phyloP scores from a whole-genome alignment of 1,284 basidiomycete genomes.

The Ustilago vetiveriae region DNA sequence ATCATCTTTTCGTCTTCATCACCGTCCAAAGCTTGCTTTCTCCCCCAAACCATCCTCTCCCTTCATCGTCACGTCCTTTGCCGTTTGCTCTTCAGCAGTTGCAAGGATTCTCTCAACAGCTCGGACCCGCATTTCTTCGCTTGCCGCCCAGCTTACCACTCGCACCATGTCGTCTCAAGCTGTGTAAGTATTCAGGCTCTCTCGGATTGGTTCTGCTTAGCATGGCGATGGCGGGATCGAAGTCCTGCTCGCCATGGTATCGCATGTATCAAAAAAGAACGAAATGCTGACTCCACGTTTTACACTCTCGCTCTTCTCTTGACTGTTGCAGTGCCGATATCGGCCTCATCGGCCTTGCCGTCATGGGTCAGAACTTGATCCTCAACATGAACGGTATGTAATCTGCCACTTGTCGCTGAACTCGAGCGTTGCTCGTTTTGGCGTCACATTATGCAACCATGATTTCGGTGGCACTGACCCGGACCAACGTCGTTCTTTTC shows the following conservation, averaged over 20 bases:
- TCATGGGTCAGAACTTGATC: slow-evolving; percentile 67
- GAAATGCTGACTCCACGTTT: slow-evolving; percentile 1
- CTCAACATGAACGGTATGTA: slow-evolving; percentile 67
- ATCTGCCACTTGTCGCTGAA: not conserved
- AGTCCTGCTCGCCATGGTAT: not conserved
- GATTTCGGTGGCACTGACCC: no score
- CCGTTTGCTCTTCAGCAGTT: slow-evolving; percentile 25
- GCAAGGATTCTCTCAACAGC: slow-evolving; percentile 46
- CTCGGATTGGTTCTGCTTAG: no score
- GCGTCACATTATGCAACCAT: not conserved
- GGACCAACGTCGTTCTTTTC: not conserved
- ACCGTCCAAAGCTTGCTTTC: slow-evolving; percentile 10
- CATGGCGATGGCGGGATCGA: no score
- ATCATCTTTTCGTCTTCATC: slow-evolving; percentile 15
- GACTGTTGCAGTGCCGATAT: slow-evolving; percentile 59
- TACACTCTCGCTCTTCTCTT: not conserved
- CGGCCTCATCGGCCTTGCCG: slow-evolving; percentile 67
- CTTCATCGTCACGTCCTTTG: slow-evolving; percentile 14
- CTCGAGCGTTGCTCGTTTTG: not conserved
- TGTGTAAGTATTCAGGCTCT: slow-evolving; percentile 40
- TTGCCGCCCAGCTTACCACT: slow-evolving; percentile 35
- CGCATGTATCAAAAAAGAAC: no score
- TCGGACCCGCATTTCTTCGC: slow-evolving; percentile 35
- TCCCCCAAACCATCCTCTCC: slow-evolving; percentile 9
- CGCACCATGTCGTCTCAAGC: slow-evolving; percentile 52